Conservation (phyloP, 805 yeast species). For the Sugiyamaella floridensis region DNA sequence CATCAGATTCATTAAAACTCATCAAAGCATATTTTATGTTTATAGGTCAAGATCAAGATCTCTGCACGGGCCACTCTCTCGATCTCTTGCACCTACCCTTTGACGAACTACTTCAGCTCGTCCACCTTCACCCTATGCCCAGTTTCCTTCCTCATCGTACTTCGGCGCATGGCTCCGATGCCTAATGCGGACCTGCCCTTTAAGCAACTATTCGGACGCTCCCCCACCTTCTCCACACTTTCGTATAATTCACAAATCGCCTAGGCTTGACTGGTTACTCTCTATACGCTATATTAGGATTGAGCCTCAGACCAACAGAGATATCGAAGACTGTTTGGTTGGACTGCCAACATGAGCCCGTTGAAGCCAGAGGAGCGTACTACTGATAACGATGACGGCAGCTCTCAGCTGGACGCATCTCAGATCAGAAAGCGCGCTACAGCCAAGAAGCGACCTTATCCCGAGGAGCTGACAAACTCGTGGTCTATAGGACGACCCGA, state of each 20-base stretch:
- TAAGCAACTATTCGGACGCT: neutral
- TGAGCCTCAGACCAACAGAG: too few species aligned
- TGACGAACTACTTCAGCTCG: neutral
- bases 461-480: conserved; percentile 3
- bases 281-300: too few species aligned
- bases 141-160: too few species aligned
- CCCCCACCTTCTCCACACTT: neutral
- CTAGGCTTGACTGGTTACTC: too few species aligned
- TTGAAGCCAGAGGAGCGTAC: too few species aligned
- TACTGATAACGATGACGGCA: neutral
- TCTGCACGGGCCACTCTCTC: neutral
- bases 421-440: neutral
- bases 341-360: too few species aligned
- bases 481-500: neutral
- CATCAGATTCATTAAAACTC: too few species aligned
- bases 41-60: too few species aligned
- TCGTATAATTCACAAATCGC: too few species aligned
- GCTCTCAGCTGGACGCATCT: neutral
- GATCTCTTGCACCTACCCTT: neutral
- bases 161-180: too few species aligned
- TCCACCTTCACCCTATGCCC: neutral
- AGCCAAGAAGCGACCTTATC: neutral
- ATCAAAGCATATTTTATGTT: too few species aligned
- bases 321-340: too few species aligned
- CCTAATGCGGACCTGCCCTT: neutral